Base-by-base conservation (phyloP, 2,329 filamentous ascomycete species). In the Microdochium nivale region DNA sequence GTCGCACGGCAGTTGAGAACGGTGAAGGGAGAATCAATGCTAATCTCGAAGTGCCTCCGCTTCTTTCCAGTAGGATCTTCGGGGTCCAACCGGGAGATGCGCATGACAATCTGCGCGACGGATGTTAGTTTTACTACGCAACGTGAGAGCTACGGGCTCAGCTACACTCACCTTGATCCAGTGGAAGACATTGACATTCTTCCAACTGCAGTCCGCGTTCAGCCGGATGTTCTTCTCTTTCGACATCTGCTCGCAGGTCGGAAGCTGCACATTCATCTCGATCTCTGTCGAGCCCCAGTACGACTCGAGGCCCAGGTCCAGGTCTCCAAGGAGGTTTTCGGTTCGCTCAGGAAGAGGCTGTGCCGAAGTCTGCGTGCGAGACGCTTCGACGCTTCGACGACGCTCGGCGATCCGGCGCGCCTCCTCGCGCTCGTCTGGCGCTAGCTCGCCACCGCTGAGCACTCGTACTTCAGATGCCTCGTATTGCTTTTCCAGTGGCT, bases 1-100 rank as follows among this genome's bases (percentile, higher is more conserved):
- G 90, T 95, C n/a, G 91, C 90, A 55, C 88, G 88, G 71, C 91
- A 96, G 55, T 91, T 92, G 48, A 96, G 85, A 47, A 96, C 89
- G 55, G 92, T 92, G 65, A 96, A 92, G 1, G 91, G 91, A 1
- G 90, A 96, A 69, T 96, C 91, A 60, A 96, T 96, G 58, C 90
- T 95, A 61, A 96, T 96, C 67, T 96, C 91, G 59, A 95, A 96
- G 65, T 96, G 91, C 32, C 90, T 81, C 56, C 90, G 82, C 63
- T 91, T 91, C 56, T 74, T 78, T 33, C 78, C 78, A 1, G 75
- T 76, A 0, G 90, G 84, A 60, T 95, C 88, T 11, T 85, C 82
- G 37, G 84, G 80, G 60, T 96, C 91, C 14, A 87, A 74, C 60
- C 89, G 90, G 27, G 90, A 96, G 47, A 96, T 84, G 50, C 91